phyloP scores from a whole-genome alignment of 163 green algal species.

The Volvox carteri region DNA sequence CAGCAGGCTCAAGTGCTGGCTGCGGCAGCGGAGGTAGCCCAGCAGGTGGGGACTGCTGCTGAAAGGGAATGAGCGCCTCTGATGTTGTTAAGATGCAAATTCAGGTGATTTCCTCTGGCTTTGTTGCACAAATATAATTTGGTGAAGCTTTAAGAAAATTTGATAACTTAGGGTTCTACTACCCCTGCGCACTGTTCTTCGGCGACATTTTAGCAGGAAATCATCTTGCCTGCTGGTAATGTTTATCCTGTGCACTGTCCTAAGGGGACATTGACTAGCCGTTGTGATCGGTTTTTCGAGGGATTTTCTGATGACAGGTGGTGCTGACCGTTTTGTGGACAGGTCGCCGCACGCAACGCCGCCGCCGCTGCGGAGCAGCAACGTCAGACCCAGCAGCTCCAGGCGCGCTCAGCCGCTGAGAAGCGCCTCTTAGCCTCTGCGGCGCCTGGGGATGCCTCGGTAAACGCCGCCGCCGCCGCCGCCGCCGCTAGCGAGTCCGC shows the following conservation, averaged over 20 bases:
- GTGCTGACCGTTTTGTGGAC: not conserved
- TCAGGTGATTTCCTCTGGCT: no score
- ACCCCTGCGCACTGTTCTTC: no score
- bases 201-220: no score
- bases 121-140: no score
- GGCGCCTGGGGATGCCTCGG: not conserved
- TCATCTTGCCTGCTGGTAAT: no score
- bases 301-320: not conserved
- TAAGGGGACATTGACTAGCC: no score
- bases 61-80: no score
- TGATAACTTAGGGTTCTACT: no score
- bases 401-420: conserved; percentile 7
- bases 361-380: not conserved
- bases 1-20: conserved; percentile 37
- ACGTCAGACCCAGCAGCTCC: not conserved
- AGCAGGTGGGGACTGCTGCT: conserved; percentile 35
- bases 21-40: conserved; percentile 25
- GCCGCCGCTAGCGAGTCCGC: not conserved
- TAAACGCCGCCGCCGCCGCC: not conserved
- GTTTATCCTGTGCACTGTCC: no score
- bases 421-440: not conserved
- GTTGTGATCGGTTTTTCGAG: no score
- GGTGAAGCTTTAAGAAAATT: no score
- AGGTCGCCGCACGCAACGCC: conserved; percentile 23
- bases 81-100: no score